Conservation (phyloP, 2,329 filamentous ascomycete genomes). For the Fusarium mangiferae region DNA sequence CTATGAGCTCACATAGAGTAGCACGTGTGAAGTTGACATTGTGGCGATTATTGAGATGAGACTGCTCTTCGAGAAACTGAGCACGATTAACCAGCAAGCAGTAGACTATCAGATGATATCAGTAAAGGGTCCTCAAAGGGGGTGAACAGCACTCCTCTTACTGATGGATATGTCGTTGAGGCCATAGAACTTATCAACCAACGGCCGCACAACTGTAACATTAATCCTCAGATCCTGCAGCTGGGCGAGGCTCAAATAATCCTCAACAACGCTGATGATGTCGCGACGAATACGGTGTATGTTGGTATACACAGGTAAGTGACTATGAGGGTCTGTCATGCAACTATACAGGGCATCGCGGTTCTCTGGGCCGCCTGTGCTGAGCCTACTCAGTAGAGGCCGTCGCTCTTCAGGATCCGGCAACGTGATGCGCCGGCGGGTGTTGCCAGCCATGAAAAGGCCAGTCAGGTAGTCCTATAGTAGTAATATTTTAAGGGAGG, state of each 20-base stretch:
- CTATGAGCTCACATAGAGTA: slow-evolving; percentile 82
- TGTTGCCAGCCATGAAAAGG: slow-evolving; percentile 38
- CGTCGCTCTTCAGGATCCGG: slow-evolving; percentile 48
- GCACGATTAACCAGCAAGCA: slow-evolving; percentile 84
- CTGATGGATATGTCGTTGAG: slow-evolving; percentile 81
- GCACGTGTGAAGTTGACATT: slow-evolving; percentile 84
- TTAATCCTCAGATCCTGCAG: slow-evolving; percentile 85
- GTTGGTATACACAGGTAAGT: slow-evolving; percentile 79
- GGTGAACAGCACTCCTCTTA: slow-evolving; percentile 48
- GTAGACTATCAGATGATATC: slow-evolving; percentile 66
- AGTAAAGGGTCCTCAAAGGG: not conserved
- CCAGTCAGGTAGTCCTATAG: not conserved
- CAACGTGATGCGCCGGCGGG: slow-evolving; percentile 47
- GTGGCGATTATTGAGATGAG: slow-evolving; percentile 79
- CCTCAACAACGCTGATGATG: slow-evolving; percentile 71
- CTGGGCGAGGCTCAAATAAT: slow-evolving; percentile 76
- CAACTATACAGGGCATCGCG: slow-evolving; percentile 60
- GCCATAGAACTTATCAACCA: slow-evolving; percentile 86
- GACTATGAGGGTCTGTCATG: slow-evolving; percentile 66
- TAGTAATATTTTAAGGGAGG: not conserved
- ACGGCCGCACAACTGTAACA: slow-evolving; percentile 78
- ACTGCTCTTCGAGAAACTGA: slow-evolving; percentile 82
- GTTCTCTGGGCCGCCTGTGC: slow-evolving; percentile 43
- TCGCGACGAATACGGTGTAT: slow-evolving; percentile 78
- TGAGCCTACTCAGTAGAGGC: slow-evolving; percentile 49